Evolutionary conservation across 441 rosid species (phyloP).

Genomic region (Bocquillonia castaneifolia): DNA sequence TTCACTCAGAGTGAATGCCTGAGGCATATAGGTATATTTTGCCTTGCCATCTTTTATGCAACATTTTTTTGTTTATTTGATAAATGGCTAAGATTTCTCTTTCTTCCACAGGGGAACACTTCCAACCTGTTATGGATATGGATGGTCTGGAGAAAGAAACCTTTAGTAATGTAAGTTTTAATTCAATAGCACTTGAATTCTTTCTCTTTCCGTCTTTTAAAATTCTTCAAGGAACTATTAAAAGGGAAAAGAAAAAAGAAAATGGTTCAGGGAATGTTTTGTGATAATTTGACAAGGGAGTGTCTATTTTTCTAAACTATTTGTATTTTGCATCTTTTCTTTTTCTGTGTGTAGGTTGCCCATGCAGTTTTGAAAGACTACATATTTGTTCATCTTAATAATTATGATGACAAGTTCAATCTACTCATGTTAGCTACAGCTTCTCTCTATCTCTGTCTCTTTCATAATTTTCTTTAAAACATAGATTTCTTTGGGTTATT

Average conservation of each 20-base stretch:
- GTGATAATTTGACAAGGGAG: not conserved
- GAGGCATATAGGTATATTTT: slow-evolving; percentile 62
- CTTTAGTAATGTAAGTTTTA: slow-evolving; percentile 44
- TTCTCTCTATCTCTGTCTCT: slow-evolving; percentile 15
- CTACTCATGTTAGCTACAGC: slow-evolving; percentile 65
- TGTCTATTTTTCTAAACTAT: slow-evolving; percentile 4
- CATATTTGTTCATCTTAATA: slow-evolving; percentile 76
- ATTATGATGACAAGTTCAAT: slow-evolving; percentile 86
- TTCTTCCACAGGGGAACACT: slow-evolving; percentile 62
- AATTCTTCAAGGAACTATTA: no score
- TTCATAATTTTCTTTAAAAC: slow-evolving; percentile 4
- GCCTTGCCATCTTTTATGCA: slow-evolving; percentile 1
- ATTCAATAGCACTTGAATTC: not conserved
- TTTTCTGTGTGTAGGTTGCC: slow-evolving; percentile 55
- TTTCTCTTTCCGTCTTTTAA: no score
- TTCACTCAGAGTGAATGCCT: slow-evolving; percentile 71
- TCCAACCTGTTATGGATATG: slow-evolving; percentile 60
- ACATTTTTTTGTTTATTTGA: slow-evolving; percentile 13
- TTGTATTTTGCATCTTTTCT: not conserved
- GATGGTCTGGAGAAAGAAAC: slow-evolving; percentile 59
- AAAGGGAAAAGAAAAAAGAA: not conserved
- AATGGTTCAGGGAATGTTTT: not conserved
- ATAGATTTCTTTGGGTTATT: slow-evolving; percentile 4
- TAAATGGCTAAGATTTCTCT: slow-evolving; percentile 16
- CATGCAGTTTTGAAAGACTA: slow-evolving; percentile 63